A percentile compares a stretch with the other conserved stretches of the same genome.
These are phyloP conservation scores for Raffaelea arxii DNA, from an alignment of 2,329 filamentous ascomycete species.

Conservation along the genomic window DNA sequence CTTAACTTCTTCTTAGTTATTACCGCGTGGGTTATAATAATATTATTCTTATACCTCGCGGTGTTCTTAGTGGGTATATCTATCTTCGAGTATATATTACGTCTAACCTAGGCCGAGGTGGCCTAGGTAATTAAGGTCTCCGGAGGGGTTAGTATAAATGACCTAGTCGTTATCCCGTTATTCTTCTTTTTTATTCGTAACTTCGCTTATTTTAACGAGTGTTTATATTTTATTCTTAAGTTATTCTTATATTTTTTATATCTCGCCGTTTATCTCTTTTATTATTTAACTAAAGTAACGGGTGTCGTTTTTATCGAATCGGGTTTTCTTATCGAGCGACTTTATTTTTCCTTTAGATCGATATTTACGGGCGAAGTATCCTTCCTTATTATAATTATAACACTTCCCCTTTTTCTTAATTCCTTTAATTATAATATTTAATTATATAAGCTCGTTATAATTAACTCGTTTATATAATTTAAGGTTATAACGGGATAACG, in stretches of 20 bases:
- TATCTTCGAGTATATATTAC: background rate
- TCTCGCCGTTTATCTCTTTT: too few relatives aligned
- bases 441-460: background rate
- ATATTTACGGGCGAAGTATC: too few relatives aligned
- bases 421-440: background rate
- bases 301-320: too few relatives aligned
- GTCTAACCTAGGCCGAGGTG: background rate
- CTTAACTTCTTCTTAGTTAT: background rate
- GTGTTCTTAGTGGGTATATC: too few relatives aligned
- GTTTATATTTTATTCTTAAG: background rate
- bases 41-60: background rate
- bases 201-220: background rate
- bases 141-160: background rate
- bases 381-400: too few relatives aligned
- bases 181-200: background rate
- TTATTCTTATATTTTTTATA: background rate
- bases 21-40: background rate
- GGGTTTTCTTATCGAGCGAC: too few relatives aligned
- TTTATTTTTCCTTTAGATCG: too few relatives aligned
- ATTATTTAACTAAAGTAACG: too few relatives aligned
- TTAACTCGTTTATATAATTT: background rate
- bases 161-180: too few relatives aligned
- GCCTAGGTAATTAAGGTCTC: background rate
- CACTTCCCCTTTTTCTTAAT: background rate
- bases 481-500: too few relatives aligned